A percentile compares a stretch with the other conserved stretches of the same genome.
Conservation (phyloP, 2,329 filamentous ascomycete species). For the Diplodia intermedia region DNA sequence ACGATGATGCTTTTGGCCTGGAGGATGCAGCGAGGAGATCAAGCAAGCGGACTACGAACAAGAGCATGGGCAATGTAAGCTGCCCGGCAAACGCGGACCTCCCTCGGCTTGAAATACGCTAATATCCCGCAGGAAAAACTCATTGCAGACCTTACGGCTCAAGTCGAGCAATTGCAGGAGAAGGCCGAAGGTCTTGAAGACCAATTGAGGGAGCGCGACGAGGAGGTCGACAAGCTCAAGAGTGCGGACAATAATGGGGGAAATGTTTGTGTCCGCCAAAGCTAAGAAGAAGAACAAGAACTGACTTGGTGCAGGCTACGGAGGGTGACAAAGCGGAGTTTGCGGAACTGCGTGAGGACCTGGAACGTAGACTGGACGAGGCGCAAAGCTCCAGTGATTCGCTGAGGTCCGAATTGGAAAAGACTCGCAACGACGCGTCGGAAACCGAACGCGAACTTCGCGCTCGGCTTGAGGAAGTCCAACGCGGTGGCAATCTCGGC, state of each 20-base stretch:
- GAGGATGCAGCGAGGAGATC: constrained; percentile 53
- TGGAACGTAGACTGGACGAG: constrained; percentile 77
- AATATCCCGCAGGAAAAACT: constrained; percentile 54
- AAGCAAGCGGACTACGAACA: constrained; percentile 53
- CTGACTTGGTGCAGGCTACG: constrained; percentile 48
- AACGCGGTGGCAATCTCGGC: constrained; percentile 38
- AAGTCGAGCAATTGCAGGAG: constrained; percentile 75
- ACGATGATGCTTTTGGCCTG: constrained; percentile 67
- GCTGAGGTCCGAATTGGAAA: constrained; percentile 79
- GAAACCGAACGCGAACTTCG: constrained; percentile 68
- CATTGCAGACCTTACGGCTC: constrained; percentile 79
- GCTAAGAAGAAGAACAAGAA: neutral
- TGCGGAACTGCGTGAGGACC: constrained; percentile 48
- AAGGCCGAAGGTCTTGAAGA: constrained; percentile 76
- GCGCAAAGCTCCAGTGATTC: constrained; percentile 69
- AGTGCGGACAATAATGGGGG: constrained; percentile 64
- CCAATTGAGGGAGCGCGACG: constrained; percentile 72
- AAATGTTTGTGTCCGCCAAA: constrained; percentile 45
- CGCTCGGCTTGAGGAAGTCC: constrained; percentile 65
- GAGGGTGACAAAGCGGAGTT: constrained; percentile 69
- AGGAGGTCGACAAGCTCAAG: constrained; percentile 67
- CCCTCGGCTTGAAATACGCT: constrained; percentile 50
- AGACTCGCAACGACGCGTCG: constrained; percentile 71
- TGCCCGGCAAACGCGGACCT: neutral
- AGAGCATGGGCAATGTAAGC: constrained; percentile 43